A percentile compares a stretch with the other conserved stretches of the same genome.
phyloP scores from a whole-genome alignment of 306 rosid species.

The Senna siamea region DNA sequence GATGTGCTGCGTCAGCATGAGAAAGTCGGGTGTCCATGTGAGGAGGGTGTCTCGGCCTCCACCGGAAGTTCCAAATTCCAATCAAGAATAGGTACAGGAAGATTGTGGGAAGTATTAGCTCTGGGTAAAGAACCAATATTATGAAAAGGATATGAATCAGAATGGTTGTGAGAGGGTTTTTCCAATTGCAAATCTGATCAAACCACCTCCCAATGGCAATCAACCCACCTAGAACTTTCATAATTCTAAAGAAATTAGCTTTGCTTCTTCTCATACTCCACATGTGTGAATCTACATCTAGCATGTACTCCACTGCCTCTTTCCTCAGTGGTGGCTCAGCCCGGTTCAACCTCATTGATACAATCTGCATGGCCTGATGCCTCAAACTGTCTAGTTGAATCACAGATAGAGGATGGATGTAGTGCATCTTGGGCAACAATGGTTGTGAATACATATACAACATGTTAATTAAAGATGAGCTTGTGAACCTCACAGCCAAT shows the following conservation, averaged over 20 bases:
- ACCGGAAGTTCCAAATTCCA: slow-evolving; percentile 86
- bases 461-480: slow-evolving; percentile 76
- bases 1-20: slow-evolving; percentile 80
- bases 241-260: slow-evolving; percentile 92
- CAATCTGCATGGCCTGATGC: slow-evolving; percentile 87
- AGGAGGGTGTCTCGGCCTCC: slow-evolving; percentile 88
- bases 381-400: slow-evolving; percentile 76
- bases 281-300: slow-evolving; percentile 92
- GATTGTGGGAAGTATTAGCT: slow-evolving; percentile 77
- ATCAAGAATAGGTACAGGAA: slow-evolving; percentile 87
- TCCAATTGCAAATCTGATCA: slow-evolving; percentile 91
- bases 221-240: slow-evolving; percentile 72
- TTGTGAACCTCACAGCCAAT: slow-evolving; percentile 85
- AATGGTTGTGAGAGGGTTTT: slow-evolving; percentile 80
- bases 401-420: slow-evolving; percentile 83
- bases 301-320: slow-evolving; percentile 90
- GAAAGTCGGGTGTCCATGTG: slow-evolving; percentile 89
- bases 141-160: slow-evolving; percentile 80
- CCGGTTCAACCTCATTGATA: slow-evolving; percentile 70
- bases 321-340: slow-evolving; percentile 90
- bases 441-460: slow-evolving; percentile 75
- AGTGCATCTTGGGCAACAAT: slow-evolving; percentile 93
- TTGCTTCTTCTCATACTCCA: slow-evolving; percentile 98
- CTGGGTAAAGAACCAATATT: slow-evolving; percentile 82
- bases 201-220: slow-evolving; percentile 83